These are phyloP conservation scores for Phytophthora kernoviae DNA, from an alignment of 352 stramenopile genomes.

Conservation along the genomic window DNA sequence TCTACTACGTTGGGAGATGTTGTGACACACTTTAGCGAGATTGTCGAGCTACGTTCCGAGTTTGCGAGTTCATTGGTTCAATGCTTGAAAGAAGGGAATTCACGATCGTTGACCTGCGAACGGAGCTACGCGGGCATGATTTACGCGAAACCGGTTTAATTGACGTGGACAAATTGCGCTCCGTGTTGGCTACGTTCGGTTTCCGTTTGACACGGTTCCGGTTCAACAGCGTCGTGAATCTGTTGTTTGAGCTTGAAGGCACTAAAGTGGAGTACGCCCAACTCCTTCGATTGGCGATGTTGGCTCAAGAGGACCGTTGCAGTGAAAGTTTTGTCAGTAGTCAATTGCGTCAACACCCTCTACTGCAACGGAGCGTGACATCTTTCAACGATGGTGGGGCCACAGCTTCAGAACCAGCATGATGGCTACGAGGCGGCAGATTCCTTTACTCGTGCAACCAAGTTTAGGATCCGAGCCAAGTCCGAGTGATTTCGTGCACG, in stretches of 20 bases:
- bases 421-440: not conserved
- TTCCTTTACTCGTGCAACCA: not conserved
- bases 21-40: constrained; percentile 60
- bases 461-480: not conserved
- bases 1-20: constrained; percentile 49
- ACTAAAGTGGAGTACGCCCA: constrained; percentile 53
- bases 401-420: not conserved
- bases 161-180: constrained; percentile 42
- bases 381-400: not conserved
- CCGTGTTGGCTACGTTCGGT: constrained; percentile 39
- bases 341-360: not conserved
- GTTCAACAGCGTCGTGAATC: constrained; percentile 58
- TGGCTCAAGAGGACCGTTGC: constrained; percentile 32
- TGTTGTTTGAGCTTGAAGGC: constrained; percentile 48
- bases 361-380: not conserved
- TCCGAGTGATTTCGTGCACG: not conserved
- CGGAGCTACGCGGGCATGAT: constrained; percentile 29
- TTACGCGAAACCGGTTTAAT: constrained; percentile 23
- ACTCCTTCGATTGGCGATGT: constrained; percentile 36
- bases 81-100: constrained; percentile 21
- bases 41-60: constrained; percentile 52
- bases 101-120: constrained; percentile 34
- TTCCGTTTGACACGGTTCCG: constrained; percentile 57
- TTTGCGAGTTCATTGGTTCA: constrained; percentile 34
- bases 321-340: not conserved